Evolutionary conservation across 164 flowering plant species (phyloP), one percentile per base, ranked within the genome.

Genomic region (Pachysandra terminalis): DNA sequence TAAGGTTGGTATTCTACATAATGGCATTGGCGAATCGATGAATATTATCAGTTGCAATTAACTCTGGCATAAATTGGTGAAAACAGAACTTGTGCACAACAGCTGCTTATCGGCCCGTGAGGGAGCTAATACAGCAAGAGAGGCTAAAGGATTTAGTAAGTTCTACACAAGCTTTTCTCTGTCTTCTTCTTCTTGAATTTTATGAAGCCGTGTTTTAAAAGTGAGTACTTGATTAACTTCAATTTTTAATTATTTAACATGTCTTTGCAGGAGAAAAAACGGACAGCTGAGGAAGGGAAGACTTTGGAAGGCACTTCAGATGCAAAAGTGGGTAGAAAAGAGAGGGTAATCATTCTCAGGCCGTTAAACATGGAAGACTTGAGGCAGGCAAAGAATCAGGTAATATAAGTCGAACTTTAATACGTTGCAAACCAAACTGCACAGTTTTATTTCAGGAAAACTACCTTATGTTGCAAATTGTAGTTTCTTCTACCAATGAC

Each of bases 1-100:
- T 0, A 89, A 89, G 95, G 95, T 89, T 66, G 58, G 83, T 71
- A 56, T 56, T 9, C 15, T 41, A 1, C 26, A 8, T 25, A 24
- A 24, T 19, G n/a, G 19, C 32, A 56, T 56, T 56, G 26, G 23
- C 16, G 32, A 23, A 10, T 56, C 25, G 28, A 56, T 56, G 14
- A 14, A 25, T 56, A 13, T n/a, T n/a, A 56, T 24, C 15, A 24
- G 59, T 17, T 56, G 16, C 16, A 2, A 25, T 25, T 56, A 56
- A 56, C 59, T 24, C 22, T 13, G 32, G 59, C 16, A 24, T 9
- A 14, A 24, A 24, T 17, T 56, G 59, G 45, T 24, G 45, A n/a
- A n/a, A n/a, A n/a, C n/a, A n/a, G n/a, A n/a, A n/a, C n/a, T n/a
- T n/a, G n/a, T n/a, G n/a, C n/a, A n/a, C n/a, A n/a, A n/a, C n/a